Evolutionary conservation across 441 rosid genomes (phyloP).

Genomic region (Arabidopsis lyrata): DNA sequence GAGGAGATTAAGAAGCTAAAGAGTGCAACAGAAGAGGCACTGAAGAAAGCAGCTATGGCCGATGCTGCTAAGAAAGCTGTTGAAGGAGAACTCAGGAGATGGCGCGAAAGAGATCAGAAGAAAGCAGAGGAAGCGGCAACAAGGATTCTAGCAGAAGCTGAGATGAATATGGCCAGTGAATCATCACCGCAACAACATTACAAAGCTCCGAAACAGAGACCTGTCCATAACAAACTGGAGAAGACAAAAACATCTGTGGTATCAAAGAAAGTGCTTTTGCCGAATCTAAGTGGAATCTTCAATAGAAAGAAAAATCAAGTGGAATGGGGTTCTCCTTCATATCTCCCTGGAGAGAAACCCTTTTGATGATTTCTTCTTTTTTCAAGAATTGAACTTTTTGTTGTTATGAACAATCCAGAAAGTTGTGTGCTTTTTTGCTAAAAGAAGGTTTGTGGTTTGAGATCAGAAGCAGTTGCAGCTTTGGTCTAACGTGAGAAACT

Average conservation of each 20-base stretch:
- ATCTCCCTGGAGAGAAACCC: slow-evolving; percentile 75
- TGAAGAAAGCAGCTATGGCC: slow-evolving; percentile 93
- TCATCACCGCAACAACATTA: slow-evolving; percentile 73
- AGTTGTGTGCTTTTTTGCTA: slow-evolving; percentile 25
- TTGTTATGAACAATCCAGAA: slow-evolving; percentile 24
- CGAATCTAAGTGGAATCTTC: slow-evolving; percentile 79
- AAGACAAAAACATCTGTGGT: slow-evolving; percentile 59
- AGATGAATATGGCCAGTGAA: slow-evolving; percentile 52
- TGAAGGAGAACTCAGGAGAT: slow-evolving; percentile 89
- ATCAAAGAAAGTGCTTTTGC: slow-evolving; percentile 70
- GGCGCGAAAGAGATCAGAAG: slow-evolving; percentile 91
- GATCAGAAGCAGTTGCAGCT: slow-evolving; percentile 30
- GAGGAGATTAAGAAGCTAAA: slow-evolving; percentile 84
- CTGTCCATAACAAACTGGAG: slow-evolving; percentile 57
- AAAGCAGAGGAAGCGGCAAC: slow-evolving; percentile 86
- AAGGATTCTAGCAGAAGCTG: slow-evolving; percentile 74
- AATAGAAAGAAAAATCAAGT: slow-evolving; percentile 81
- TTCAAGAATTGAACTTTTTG: slow-evolving; percentile 41
- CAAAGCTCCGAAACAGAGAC: slow-evolving; percentile 60
- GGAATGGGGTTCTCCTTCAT: slow-evolving; percentile 89
- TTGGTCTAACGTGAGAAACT: slow-evolving; percentile 35
- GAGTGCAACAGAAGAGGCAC: slow-evolving; percentile 68
- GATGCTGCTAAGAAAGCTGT: slow-evolving; percentile 94
- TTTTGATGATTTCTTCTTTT: slow-evolving; percentile 47
- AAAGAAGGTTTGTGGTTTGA: slow-evolving; percentile 33